A percentile compares a stretch with the other conserved stretches of the same genome.
phyloP scores from a whole-genome alignment of 345 rosid species.

The Clarkia xantiana region DNA sequence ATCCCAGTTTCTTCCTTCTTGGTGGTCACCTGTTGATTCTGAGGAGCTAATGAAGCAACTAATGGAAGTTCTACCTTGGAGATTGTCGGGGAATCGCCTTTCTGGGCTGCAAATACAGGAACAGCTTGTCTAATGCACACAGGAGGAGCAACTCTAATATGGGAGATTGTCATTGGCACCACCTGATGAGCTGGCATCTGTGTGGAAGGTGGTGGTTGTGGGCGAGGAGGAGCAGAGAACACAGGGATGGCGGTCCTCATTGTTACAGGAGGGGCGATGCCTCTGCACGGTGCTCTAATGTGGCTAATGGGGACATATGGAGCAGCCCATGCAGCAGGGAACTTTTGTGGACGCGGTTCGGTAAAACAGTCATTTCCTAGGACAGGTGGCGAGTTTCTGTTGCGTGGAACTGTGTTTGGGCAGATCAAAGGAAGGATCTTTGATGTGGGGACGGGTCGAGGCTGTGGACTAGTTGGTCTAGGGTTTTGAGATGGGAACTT shows the following conservation, averaged over 20 bases:
- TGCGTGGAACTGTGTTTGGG: slow-evolving; percentile 46
- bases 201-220: slow-evolving; percentile 14
- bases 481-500: slow-evolving; percentile 47
- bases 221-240: slow-evolving; percentile 31
- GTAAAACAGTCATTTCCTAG: slow-evolving; percentile 15
- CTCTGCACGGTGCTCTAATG: slow-evolving; percentile 19
- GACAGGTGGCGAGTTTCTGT: slow-evolving; percentile 21
- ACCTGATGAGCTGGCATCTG: slow-evolving; percentile 9
- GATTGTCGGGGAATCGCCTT: slow-evolving; percentile 10
- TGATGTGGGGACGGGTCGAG: slow-evolving; percentile 47
- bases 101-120: slow-evolving; percentile 50
- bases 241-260: slow-evolving; percentile 26
- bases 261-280: slow-evolving; percentile 29
- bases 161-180: slow-evolving; percentile 18
- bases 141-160: slow-evolving; percentile 44
- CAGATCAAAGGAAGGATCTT: slow-evolving; percentile 85
- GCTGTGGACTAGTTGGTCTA: slow-evolving; percentile 89
- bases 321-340: slow-evolving; percentile 26
- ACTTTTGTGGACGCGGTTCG: slow-evolving; percentile 12
- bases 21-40: slow-evolving; percentile 1
- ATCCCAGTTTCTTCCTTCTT: slow-evolving; percentile 14
- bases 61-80: neutral
- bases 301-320: slow-evolving; percentile 26
- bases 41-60: slow-evolving; percentile 6
- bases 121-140: slow-evolving; percentile 62